Evolutionary conservation across 148 eudicot species (phyloP).

Genomic region (Dysphania ambrosioides): DNA sequence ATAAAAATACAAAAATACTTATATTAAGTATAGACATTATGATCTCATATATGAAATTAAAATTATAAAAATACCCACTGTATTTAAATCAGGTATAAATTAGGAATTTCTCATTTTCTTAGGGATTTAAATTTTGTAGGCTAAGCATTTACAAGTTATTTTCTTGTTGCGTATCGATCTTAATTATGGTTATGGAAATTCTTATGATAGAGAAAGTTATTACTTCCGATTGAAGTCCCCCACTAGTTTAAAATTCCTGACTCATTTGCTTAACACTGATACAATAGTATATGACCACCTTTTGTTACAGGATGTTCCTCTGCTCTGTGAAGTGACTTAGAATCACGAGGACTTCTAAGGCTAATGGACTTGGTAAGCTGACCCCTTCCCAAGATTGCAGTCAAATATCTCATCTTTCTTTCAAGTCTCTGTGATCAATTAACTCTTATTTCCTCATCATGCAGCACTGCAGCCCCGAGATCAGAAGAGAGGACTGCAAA

Average conservation of each 20-base stretch:
- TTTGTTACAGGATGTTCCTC: constrained; percentile 82
- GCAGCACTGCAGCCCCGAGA: constrained; percentile 61
- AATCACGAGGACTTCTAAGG: constrained; percentile 86
- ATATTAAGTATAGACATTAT: too few species aligned
- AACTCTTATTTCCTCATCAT: constrained; percentile 6
- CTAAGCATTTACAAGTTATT: neutral
- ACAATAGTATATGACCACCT: neutral
- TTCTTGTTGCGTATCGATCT: neutral
- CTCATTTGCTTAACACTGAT: constrained; percentile 1
- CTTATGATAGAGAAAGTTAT: neutral
- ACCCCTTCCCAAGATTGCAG: neutral
- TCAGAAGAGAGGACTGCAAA: constrained; percentile 43
- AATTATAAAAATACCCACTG: too few species aligned
- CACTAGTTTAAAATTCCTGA: neutral
- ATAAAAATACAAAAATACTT: too few species aligned
- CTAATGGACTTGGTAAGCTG: constrained; percentile 74
- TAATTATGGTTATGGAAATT: neutral
- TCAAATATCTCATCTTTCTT: too few species aligned
- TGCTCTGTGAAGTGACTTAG: constrained; percentile 74
- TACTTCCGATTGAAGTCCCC: neutral
- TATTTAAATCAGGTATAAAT: too few species aligned
- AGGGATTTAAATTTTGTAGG: too few species aligned
- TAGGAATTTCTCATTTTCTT: too few species aligned
- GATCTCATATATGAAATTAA: too few species aligned
- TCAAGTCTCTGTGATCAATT: neutral